Evolutionary conservation across 306 rosid species (phyloP).

Genomic region (Malus orientalis): DNA sequence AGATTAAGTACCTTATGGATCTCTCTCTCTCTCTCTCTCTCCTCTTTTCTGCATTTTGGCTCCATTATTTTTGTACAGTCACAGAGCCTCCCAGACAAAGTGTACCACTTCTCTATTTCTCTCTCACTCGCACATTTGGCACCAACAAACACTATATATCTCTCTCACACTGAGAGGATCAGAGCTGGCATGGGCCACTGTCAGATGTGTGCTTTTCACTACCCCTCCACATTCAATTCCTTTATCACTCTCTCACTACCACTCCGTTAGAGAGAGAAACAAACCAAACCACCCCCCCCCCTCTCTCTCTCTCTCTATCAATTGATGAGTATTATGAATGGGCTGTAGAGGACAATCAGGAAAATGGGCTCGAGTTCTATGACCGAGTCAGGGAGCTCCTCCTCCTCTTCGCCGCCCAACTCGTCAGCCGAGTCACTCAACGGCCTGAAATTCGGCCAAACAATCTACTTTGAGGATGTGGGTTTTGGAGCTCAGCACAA

Average conservation of each 20-base stretch:
- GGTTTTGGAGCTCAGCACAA: slow-evolving; percentile 29
- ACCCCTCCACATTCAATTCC: slow-evolving; percentile 9
- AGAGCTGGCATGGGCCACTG: slow-evolving; percentile 68
- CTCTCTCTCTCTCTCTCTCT: not conserved
- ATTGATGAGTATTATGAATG: slow-evolving; percentile 17
- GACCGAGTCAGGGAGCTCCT: slow-evolving; percentile 42
- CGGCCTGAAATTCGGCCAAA: slow-evolving; percentile 66
- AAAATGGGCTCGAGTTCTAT: slow-evolving; percentile 52
- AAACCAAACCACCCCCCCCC: not conserved
- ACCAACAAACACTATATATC: not conserved
- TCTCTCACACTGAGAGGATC: not conserved
- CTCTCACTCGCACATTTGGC: not conserved
- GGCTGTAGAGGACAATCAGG: slow-evolving; percentile 26
- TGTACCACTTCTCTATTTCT: not conserved
- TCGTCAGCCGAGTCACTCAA: slow-evolving; percentile 57
- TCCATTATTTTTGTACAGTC: slow-evolving; percentile 20
- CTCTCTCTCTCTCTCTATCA: not conserved
- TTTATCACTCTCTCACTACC: slow-evolving; percentile 18
- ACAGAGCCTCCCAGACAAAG: not conserved
- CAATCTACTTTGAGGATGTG: slow-evolving; percentile 72
- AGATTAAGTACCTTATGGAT: too few species aligned
- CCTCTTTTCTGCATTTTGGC: not conserved
- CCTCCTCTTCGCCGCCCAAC: slow-evolving; percentile 41
- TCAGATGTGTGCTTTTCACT: slow-evolving; percentile 49
- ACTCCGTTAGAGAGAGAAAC: not conserved